Percentiles rank a stretch among this genome's conserved stretches.
These are phyloP conservation scores for Abrus precatorius DNA, from an alignment of 306 rosid genomes.

Conservation along the genomic window DNA sequence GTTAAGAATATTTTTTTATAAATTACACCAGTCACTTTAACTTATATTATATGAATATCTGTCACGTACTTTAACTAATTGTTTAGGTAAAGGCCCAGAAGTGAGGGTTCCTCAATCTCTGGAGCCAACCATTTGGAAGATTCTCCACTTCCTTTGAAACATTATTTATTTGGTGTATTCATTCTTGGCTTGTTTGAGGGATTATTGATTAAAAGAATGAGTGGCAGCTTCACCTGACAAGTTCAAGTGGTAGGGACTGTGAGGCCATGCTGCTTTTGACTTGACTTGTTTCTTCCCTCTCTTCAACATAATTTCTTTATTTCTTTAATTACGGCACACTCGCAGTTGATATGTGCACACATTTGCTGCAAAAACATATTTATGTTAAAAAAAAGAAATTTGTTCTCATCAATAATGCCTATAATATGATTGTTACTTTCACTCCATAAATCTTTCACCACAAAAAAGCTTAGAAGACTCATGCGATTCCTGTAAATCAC, in stretches of 20 bases:
- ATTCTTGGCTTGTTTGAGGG: background rate
- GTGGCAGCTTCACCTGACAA: background rate
- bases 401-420: background rate
- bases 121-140: constrained; percentile 47
- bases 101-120: constrained; percentile 38
- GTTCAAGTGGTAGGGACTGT: constrained; percentile 35
- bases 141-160: constrained; percentile 30
- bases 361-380: background rate
- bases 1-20: no score
- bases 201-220: background rate
- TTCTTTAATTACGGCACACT: background rate
- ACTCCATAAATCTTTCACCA: background rate
- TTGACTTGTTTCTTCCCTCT: constrained; percentile 16
- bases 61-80: constrained; percentile 5
- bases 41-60: background rate
- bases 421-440: background rate
- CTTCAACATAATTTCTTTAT: background rate
- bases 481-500: background rate
- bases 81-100: background rate
- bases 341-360: background rate
- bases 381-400: no score
- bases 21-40: background rate
- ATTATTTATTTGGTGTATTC: background rate
- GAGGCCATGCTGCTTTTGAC: constrained; percentile 30
- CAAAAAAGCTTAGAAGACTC: no score